Conservation (phyloP, 768 basidiomycete species). For the Naganishia onofrii region DNA sequence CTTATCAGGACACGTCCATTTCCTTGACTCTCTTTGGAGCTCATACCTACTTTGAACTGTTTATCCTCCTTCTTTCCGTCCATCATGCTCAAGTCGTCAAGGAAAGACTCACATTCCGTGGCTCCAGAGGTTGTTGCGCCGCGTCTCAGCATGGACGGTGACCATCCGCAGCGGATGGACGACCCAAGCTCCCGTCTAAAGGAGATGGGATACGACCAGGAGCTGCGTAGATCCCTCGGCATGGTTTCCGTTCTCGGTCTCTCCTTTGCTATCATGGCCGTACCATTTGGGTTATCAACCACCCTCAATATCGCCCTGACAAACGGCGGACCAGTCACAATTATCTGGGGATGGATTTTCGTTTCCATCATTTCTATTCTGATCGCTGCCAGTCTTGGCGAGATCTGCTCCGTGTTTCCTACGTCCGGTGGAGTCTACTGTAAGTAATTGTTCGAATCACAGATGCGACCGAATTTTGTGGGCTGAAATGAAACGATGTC, state of each 20-base stretch:
- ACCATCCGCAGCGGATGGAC: background rate
- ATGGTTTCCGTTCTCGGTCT: slow-evolving; percentile 46
- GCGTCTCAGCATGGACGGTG: slow-evolving; percentile 4
- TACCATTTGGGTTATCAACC: slow-evolving; percentile 28
- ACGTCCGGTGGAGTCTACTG: slow-evolving; percentile 49
- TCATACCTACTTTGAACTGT: no score
- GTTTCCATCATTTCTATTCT: slow-evolving; percentile 24
- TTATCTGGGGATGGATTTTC: slow-evolving; percentile 38
- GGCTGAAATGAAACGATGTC: background rate
- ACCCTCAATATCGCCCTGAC: slow-evolving; percentile 44
- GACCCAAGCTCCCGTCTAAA: slow-evolving; percentile 34
- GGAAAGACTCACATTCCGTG: background rate
- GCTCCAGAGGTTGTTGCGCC: background rate
- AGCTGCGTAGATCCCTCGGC: slow-evolving; percentile 42
- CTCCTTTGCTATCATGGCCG: slow-evolving; percentile 48
- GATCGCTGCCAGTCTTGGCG: slow-evolving; percentile 35
- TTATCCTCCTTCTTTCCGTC: no score
- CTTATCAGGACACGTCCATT: no score
- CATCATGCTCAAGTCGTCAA: background rate
- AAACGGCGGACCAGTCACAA: slow-evolving; percentile 46
- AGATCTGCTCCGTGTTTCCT: slow-evolving; percentile 48
- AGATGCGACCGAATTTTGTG: background rate
- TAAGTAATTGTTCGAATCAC: slow-evolving; percentile 20
- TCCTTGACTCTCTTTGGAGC: no score
- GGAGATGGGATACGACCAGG: slow-evolving; percentile 47